Evolutionary conservation across 2,329 filamentous ascomycete genomes (phyloP).

Genomic region (Drechslerella coelobrocha): DNA sequence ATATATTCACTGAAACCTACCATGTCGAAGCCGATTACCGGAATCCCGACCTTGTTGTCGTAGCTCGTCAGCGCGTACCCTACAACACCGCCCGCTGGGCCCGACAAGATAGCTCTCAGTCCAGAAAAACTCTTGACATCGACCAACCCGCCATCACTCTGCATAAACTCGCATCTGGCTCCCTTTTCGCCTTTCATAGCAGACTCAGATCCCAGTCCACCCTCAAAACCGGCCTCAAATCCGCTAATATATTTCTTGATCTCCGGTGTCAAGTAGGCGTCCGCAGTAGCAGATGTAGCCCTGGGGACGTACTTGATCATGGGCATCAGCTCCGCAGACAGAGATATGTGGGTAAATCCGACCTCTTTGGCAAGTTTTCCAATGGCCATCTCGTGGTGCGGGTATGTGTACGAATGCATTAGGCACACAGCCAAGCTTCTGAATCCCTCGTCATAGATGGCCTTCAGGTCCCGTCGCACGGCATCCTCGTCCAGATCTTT

Average conservation of each 20-base stretch:
- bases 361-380: conserved; percentile 78
- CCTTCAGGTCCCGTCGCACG: conserved; percentile 69
- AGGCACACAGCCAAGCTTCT: conserved; percentile 85
- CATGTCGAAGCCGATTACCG: conserved; percentile 96
- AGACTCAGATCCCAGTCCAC: conserved; percentile 77
- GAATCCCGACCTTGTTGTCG: conserved; percentile 78
- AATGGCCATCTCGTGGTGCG: conserved; percentile 79
- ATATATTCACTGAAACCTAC: conserved; percentile 52
- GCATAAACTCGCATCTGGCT: conserved; percentile 93
- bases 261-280: conserved; percentile 79
- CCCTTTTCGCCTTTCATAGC: conserved; percentile 73
- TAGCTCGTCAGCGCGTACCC: conserved; percentile 92
- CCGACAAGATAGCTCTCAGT: conserved; percentile 82
- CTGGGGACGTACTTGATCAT: conserved; percentile 84
- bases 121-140: conserved; percentile 84
- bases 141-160: conserved; percentile 68
- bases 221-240: conserved; percentile 80
- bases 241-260: conserved; percentile 79
- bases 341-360: conserved; percentile 81
- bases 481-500: conserved; percentile 66
- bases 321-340: conserved; percentile 82
- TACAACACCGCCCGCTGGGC: conserved; percentile 90
- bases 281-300: conserved; percentile 77
- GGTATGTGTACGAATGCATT: conserved; percentile 92
- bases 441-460: conserved; percentile 73